Evolutionary conservation across 2,329 filamentous ascomycete species (phyloP), one percentile per base, ranked within the genome.

Genomic region (Fusarium pininemorale): DNA sequence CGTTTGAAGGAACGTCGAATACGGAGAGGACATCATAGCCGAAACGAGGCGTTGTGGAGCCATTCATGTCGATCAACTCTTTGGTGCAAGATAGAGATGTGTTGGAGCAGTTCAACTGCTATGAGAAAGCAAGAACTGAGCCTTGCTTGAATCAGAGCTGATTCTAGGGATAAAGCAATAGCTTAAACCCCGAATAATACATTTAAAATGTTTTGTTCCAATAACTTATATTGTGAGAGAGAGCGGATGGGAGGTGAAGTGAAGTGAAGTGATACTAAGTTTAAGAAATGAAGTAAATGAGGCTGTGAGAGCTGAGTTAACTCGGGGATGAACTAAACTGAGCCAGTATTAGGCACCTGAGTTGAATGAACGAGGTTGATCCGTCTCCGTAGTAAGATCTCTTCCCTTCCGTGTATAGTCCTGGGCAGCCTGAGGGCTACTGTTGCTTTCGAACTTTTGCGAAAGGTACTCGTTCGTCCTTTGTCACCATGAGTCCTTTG

Each of bases 1-100:
- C 73, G 13, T 81, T 79, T 41, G 79, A 74, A 53, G 75, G 66
- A 15, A 82, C 79, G 58, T 84, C 79, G 63, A 84, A 84, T 18
- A 77, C 72, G 24, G 67, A 72, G 35, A 83, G 76, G 35, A 80
- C 55, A 54, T 76, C 65, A 32, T 78, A 69, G 24, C 79, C 80
- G 53, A 78, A 75, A 55, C 73, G 70, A 47, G 69, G 63, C 63
- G 42, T 53, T 60, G 60, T 55, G 60, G 50, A 42, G 59, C 68
- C 58, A 48, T 54, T 18, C 69, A 73, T 77, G 57, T 63, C 58
- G 70, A 69, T 72, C 67, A 60, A 38, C 30, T 47, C 61, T 50
- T 55, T 39, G 48, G 55, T 39, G 16, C 41, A 55, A 37, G 42
- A 51, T 45, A 50, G 39, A 32, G 22, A 55, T 50, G 50, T 42